Evolutionary conservation across 208 protist species (phyloP).

Genomic region (Wallacemonas sp.): DNA sequence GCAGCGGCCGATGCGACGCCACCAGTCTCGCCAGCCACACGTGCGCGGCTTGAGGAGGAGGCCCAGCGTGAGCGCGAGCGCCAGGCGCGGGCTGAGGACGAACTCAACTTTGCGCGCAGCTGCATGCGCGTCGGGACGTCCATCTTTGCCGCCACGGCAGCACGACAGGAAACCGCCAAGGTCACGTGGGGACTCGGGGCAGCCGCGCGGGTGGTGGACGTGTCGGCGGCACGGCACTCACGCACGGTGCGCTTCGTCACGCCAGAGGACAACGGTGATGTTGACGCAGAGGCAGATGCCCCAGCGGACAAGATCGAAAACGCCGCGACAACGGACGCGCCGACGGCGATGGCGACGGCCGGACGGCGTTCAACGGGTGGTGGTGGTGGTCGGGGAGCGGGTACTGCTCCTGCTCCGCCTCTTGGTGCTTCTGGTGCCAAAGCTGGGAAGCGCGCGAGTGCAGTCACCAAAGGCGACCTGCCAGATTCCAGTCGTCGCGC

Average conservation of each 20-base stretch:
- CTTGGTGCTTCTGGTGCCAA: too few species aligned
- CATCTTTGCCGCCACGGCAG: constrained; percentile 10
- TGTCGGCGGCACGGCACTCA: background rate
- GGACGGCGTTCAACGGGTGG: too few species aligned
- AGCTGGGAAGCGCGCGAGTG: too few species aligned
- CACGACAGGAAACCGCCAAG: constrained; percentile 7
- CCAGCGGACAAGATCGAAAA: background rate
- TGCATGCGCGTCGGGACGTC: constrained; percentile 15
- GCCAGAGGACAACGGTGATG: background rate
- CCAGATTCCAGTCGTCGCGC: too few species aligned
- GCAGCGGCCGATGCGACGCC: background rate
- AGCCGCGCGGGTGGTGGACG: constrained; percentile 31
- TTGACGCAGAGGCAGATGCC: background rate
- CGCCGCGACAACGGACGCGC: too few species aligned
- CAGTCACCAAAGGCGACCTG: too few species aligned
- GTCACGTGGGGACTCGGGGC: constrained; percentile 73
- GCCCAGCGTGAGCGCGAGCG: background rate
- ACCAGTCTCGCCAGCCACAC: background rate
- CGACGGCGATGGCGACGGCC: too few species aligned
- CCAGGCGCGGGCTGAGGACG: constrained; percentile 10
- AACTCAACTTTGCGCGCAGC: constrained; percentile 19
- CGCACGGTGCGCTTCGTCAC: background rate
- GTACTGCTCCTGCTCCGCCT: too few species aligned
- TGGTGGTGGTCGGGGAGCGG: too few species aligned
- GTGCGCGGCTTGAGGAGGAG: background rate